phyloP scores from a whole-genome alignment of 2,329 filamentous ascomycete genomes.

The Diaporthe capsici region DNA sequence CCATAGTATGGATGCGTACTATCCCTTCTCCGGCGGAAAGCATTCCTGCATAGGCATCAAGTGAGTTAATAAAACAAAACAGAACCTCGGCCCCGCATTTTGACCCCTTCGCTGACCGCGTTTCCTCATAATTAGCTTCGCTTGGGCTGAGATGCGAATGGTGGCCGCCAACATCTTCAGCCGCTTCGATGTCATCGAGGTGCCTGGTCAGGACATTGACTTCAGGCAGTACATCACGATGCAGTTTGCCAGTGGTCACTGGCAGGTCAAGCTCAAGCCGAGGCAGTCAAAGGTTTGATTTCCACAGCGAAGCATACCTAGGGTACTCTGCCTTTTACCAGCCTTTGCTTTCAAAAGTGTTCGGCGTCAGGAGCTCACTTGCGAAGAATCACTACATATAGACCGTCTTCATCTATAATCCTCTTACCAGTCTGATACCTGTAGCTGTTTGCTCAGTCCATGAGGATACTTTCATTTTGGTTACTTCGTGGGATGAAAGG shows the following conservation, averaged over 20 bases:
- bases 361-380: neutral
- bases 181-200: constrained; percentile 45
- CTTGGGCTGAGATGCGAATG: constrained; percentile 47
- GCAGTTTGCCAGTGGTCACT: constrained; percentile 48
- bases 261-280: constrained; percentile 40
- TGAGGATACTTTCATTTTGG: neutral
- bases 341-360: neutral
- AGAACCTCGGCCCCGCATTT: too few relatives aligned
- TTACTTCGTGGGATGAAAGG: neutral
- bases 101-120: neutral
- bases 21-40: constrained; percentile 43
- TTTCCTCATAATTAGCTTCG: constrained; percentile 38
- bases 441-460: neutral
- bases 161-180: constrained; percentile 45
- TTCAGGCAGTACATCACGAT: constrained; percentile 47
- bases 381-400: neutral
- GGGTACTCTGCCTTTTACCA: too few relatives aligned
- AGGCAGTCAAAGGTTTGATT: constrained; percentile 12
- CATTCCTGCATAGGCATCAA: constrained; percentile 48
- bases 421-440: neutral
- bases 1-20: constrained; percentile 22
- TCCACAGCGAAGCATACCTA: neutral
- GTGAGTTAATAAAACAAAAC: constrained; percentile 19
- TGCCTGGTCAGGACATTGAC: constrained; percentile 44
- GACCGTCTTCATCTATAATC: neutral